A percentile compares a stretch with the other conserved stretches of the same genome.
Conservation (phyloP, 345 rosid species). For the Balakata baccata region DNA sequence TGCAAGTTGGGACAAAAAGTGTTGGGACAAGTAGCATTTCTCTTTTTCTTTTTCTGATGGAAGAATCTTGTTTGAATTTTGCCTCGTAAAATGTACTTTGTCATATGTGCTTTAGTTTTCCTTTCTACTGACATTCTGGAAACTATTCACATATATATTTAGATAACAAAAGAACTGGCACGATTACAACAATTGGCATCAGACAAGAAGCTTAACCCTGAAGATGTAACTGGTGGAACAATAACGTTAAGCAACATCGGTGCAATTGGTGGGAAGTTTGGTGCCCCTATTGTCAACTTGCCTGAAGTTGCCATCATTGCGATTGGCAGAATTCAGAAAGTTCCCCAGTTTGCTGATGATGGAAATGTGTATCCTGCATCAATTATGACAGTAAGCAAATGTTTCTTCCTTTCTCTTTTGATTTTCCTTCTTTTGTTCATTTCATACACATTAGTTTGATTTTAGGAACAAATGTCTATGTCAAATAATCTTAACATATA, state of each 20-base stretch:
- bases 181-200: conserved; percentile 67
- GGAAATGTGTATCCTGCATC: conserved; percentile 66
- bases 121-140: not conserved
- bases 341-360: conserved; percentile 56
- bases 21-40: too few relatives aligned
- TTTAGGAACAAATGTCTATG: not conserved
- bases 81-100: too few relatives aligned
- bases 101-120: not conserved
- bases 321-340: conserved; percentile 79
- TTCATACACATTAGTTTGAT: not conserved
- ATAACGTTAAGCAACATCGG: conserved; percentile 89
- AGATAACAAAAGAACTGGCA: conserved; percentile 79
- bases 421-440: not conserved
- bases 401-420: not conserved
- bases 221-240: conserved; percentile 78
- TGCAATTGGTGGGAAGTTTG: conserved; percentile 89
- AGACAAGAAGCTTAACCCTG: conserved; percentile 69
- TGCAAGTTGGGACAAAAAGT: too few relatives aligned
- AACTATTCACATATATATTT: not conserved
- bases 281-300: conserved; percentile 78
- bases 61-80: not conserved
- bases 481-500: not conserved
- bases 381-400: conserved; percentile 59
- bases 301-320: conserved; percentile 94
- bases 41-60: too few relatives aligned